These are phyloP conservation scores for Tetrapisispora taiwanensis DNA, from an alignment of 805 yeast genomes.

Conservation along the genomic window DNA sequence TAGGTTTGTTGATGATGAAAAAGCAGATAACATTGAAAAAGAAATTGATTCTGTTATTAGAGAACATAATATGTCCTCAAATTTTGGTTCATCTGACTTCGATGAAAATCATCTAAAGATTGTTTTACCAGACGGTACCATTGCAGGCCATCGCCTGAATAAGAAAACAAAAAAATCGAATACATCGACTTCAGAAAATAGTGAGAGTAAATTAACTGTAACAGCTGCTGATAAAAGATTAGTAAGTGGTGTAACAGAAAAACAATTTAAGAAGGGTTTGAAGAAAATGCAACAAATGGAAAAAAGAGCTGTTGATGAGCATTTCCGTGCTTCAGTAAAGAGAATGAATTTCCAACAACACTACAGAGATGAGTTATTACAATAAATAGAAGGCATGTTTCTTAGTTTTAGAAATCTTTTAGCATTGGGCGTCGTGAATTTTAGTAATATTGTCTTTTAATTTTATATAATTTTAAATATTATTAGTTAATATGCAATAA, in stretches of 20 bases:
- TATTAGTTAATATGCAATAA: too few species aligned
- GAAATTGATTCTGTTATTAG: slow-evolving; percentile 17
- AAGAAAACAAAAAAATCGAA: slow-evolving; percentile 65
- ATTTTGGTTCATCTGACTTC: slow-evolving; percentile 31
- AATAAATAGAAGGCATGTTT: slow-evolving; percentile 5
- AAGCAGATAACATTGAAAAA: slow-evolving; percentile 14
- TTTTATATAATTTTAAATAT: too few species aligned
- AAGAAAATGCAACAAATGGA: slow-evolving; percentile 35
- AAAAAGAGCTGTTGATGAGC: slow-evolving; percentile 35
- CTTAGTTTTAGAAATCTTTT: not conserved
- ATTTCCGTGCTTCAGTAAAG: slow-evolving; percentile 46
- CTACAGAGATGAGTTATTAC: slow-evolving; percentile 63
- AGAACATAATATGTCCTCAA: slow-evolving; percentile 22
- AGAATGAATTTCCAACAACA: slow-evolving; percentile 77
- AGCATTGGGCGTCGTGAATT: not conserved
- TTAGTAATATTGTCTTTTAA: not conserved
- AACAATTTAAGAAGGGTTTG: slow-evolving; percentile 40
- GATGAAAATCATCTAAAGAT: slow-evolving; percentile 54
- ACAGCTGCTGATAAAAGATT: slow-evolving; percentile 65
- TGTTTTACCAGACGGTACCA: slow-evolving; percentile 65
- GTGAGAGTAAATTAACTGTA: slow-evolving; percentile 61
- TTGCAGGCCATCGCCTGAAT: slow-evolving; percentile 73
- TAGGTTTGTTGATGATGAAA: slow-evolving; percentile 16
- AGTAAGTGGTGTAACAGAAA: slow-evolving; percentile 51
- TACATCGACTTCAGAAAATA: slow-evolving; percentile 31